Evolutionary conservation across 2,329 filamentous ascomycete genomes (phyloP).

Genomic region (Xylariaceae sp.): DNA sequence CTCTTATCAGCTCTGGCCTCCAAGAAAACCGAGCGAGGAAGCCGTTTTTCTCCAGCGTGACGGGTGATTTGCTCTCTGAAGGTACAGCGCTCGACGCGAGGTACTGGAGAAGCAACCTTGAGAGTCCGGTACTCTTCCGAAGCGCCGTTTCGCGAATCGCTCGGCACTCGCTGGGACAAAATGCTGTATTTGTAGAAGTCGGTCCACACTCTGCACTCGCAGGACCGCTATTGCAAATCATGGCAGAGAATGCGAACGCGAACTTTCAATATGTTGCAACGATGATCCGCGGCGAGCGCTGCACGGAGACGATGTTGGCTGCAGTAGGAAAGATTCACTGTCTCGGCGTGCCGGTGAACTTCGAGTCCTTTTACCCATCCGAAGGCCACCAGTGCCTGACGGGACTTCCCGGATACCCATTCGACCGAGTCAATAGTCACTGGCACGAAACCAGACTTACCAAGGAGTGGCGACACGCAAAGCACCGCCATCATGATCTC

Average conservation of each 20-base stretch:
- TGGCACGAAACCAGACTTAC: neutral
- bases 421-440: too few relatives aligned
- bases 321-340: too few relatives aligned
- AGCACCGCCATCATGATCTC: neutral
- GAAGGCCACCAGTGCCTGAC: too few relatives aligned
- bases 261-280: neutral
- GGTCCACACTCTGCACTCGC: slow-evolving; percentile 25
- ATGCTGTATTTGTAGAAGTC: slow-evolving; percentile 21
- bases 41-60: slow-evolving; percentile 32
- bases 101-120: slow-evolving; percentile 32
- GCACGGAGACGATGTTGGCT: too few relatives aligned
- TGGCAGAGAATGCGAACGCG: too few relatives aligned
- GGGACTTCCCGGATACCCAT: too few relatives aligned
- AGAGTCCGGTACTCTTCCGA: slow-evolving; percentile 30
- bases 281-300: too few relatives aligned
- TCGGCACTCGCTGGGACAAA: neutral
- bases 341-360: too few relatives aligned
- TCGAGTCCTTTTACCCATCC: too few relatives aligned
- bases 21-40: neutral
- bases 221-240: slow-evolving; percentile 24
- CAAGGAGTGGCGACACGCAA: neutral
- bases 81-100: slow-evolving; percentile 13
- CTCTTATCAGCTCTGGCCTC: neutral
- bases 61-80: slow-evolving; percentile 26
- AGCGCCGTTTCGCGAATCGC: slow-evolving; percentile 32